A percentile compares a stretch with the other conserved stretches of the same genome.
Conservation (phyloP, 2,329 filamentous ascomycete genomes). For the Aspergillus calidoustus region DNA sequence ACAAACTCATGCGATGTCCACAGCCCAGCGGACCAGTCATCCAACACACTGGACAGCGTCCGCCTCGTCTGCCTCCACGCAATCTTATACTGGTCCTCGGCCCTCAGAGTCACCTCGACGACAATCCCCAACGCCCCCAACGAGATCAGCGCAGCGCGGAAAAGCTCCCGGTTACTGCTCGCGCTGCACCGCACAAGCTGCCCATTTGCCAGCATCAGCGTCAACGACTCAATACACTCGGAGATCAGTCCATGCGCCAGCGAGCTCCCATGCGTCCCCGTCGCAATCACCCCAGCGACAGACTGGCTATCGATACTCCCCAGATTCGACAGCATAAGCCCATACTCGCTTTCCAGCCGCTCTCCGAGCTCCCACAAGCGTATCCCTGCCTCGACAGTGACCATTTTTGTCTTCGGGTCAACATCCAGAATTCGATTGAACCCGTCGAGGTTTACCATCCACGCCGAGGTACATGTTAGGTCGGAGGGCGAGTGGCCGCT, state of each 20-base stretch:
- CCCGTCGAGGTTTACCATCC: constrained; percentile 92
- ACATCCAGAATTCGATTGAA: constrained; percentile 74
- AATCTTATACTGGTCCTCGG: constrained; percentile 80
- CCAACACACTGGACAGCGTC: constrained; percentile 69
- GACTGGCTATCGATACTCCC: constrained; percentile 96
- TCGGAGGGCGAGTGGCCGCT: constrained; percentile 91
- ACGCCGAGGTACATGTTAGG: constrained; percentile 88
- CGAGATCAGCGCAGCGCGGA: constrained; percentile 83
- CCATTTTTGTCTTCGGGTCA: constrained; percentile 66
- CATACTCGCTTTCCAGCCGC: constrained; percentile 69
- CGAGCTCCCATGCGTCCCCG: constrained; percentile 90
- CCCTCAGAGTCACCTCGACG: constrained; percentile 82
- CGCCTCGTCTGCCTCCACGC: constrained; percentile 83
- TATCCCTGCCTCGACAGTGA: constrained; percentile 88
- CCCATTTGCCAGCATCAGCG: constrained; percentile 82
- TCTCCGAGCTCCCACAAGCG: constrained; percentile 74
- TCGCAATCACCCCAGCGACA: constrained; percentile 88
- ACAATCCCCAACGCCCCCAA: constrained; percentile 91
- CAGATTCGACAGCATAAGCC: constrained; percentile 85
- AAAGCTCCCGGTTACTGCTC: constrained; percentile 74
- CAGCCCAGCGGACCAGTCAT: constrained; percentile 71
- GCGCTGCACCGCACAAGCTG: constrained; percentile 70
- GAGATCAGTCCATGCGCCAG: constrained; percentile 82
- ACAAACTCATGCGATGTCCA: constrained; percentile 90
- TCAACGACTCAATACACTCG: constrained; percentile 73